phyloP scores from a whole-genome alignment of 768 basidiomycete genomes.

The Lentinula boryana region DNA sequence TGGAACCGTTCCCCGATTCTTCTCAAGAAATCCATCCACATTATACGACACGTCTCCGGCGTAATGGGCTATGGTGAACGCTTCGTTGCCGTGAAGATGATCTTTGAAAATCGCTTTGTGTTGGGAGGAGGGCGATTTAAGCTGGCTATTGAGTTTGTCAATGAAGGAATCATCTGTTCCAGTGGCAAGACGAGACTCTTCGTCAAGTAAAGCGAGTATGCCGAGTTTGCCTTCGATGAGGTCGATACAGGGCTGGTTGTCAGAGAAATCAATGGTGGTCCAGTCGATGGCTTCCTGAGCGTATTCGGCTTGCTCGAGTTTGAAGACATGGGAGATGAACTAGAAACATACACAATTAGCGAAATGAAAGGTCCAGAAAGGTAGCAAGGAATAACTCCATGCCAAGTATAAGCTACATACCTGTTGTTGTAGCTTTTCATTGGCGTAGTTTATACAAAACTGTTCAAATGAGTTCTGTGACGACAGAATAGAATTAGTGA shows the following conservation, averaged over 20 bases:
- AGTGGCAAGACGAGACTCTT: slow-evolving; percentile 93
- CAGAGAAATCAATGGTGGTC: slow-evolving; percentile 99
- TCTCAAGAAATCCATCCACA: slow-evolving; percentile 98
- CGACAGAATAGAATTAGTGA: background rate
- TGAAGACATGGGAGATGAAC: slow-evolving; percentile 99
- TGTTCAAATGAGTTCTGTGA: slow-evolving; percentile 56
- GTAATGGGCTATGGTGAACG: slow-evolving; percentile 98
- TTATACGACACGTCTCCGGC: slow-evolving; percentile 98
- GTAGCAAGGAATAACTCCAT: background rate
- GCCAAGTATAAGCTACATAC: slow-evolving; percentile 30
- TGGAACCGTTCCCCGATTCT: slow-evolving; percentile 97
- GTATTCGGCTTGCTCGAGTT: slow-evolving; percentile 99
- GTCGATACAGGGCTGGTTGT: slow-evolving; percentile 98
- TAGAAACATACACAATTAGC: slow-evolving; percentile 20
- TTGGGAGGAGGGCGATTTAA: slow-evolving; percentile 60
- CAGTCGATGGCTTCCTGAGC: slow-evolving; percentile 97
- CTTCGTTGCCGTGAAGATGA: slow-evolving; percentile 94
- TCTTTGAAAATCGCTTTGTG: slow-evolving; percentile 91
- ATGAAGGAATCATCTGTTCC: slow-evolving; percentile 91
- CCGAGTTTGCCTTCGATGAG: slow-evolving; percentile 97
- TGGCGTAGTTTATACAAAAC: slow-evolving; percentile 99
- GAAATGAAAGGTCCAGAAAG: background rate
- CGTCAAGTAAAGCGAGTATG: slow-evolving; percentile 89
- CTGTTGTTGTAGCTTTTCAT: slow-evolving; percentile 97
- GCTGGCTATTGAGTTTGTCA: slow-evolving; percentile 84